Conservation (phyloP, 345 rosid genomes). For the Punica granatum region DNA sequence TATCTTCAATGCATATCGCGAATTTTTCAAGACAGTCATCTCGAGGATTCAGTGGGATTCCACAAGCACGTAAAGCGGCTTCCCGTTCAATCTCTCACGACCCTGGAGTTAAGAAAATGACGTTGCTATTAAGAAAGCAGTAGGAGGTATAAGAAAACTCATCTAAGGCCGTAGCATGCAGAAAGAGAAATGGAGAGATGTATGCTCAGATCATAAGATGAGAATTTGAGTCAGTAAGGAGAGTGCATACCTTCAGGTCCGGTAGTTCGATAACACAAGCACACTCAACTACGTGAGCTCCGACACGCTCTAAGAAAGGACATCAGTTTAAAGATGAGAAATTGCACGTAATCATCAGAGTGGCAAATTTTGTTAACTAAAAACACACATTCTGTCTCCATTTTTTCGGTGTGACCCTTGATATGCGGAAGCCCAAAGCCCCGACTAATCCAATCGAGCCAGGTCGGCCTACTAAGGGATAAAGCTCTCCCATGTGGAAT, state of each 20-base stretch:
- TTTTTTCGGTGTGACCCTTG: too few relatives aligned
- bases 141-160: neutral
- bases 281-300: constrained; percentile 90
- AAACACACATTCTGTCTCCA: neutral
- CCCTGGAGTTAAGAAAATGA: constrained; percentile 29
- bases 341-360: neutral
- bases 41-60: constrained; percentile 38
- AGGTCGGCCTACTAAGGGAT: too few relatives aligned
- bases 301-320: constrained; percentile 55
- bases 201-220: neutral
- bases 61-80: constrained; percentile 53
- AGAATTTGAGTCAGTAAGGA: neutral
- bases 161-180: neutral
- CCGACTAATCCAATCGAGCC: too few relatives aligned
- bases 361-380: neutral
- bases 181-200: neutral
- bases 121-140: neutral
- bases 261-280: constrained; percentile 87
- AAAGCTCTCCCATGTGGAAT: too few relatives aligned
- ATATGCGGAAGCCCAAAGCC: too few relatives aligned
- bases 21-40: neutral
- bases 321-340: neutral
- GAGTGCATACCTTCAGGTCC: constrained; percentile 49
- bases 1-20: neutral
- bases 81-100: constrained; percentile 48